phyloP scores from a whole-genome alignment of 2,329 filamentous ascomycete genomes.

The Podosphaera leucotricha region DNA sequence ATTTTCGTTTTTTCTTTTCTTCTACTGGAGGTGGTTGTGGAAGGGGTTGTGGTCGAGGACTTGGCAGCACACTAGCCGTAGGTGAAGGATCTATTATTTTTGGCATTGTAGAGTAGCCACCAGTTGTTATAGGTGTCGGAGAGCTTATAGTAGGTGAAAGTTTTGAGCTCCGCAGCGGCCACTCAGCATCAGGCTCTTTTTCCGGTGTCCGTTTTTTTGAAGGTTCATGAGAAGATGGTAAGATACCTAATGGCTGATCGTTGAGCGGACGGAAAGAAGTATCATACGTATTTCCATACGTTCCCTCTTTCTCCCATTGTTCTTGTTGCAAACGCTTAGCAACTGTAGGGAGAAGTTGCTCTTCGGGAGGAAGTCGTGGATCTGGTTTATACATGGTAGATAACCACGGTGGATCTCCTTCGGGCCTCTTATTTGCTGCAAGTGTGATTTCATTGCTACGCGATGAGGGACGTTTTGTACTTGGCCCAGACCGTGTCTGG shows the following conservation, averaged over 20 bases:
- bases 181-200: constrained; percentile 23
- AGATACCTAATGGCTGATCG: constrained; percentile 17
- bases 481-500: constrained; percentile 28
- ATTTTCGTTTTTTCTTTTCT: constrained; percentile 19
- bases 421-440: constrained; percentile 36
- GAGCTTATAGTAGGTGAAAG: constrained; percentile 23
- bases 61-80: constrained; percentile 8
- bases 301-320: constrained; percentile 82
- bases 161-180: constrained; percentile 30
- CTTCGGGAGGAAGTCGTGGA: constrained; percentile 75
- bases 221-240: constrained; percentile 7
- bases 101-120: constrained; percentile 24
- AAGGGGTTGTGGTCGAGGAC: constrained; percentile 17
- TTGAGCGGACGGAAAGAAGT: constrained; percentile 69
- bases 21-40: constrained; percentile 30
- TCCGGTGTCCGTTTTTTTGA: constrained; percentile 12
- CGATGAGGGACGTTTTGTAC: not conserved
- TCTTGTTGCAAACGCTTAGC: constrained; percentile 80
- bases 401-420: constrained; percentile 92
- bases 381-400: constrained; percentile 89
- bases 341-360: constrained; percentile 87
- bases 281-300: constrained; percentile 66
- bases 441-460: not conserved
- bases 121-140: constrained; percentile 21
- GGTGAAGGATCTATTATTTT: constrained; percentile 19